phyloP scores from a whole-genome alignment of 176 grass and related monocot genomes.

The Ananas comosus region DNA sequence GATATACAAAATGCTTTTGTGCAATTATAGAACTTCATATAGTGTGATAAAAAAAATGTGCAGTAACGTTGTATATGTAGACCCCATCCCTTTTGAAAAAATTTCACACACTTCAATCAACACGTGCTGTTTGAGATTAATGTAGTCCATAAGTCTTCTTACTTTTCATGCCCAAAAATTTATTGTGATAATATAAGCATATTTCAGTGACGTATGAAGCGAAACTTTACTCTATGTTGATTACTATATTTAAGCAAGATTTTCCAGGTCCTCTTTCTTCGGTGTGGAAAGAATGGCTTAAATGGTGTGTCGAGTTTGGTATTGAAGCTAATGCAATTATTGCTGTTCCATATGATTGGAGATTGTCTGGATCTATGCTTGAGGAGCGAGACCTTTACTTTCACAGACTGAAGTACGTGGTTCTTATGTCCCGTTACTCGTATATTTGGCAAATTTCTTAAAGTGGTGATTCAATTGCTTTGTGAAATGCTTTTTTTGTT shows the following conservation, averaged over 20 bases:
- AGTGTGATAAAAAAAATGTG: no score
- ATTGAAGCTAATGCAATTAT: slow-evolving; percentile 97
- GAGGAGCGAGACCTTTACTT: slow-evolving; percentile 95
- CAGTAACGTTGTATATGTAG: no score
- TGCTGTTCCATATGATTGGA: slow-evolving; percentile 94
- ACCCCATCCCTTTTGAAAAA: no score
- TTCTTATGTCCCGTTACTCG: slow-evolving; percentile 12
- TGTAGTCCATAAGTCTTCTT: no score
- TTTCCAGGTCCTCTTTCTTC: slow-evolving; percentile 84
- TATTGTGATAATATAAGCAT: background rate
- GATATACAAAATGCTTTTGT: no score
- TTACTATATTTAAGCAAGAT: slow-evolving; percentile 12
- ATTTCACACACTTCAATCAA: no score
- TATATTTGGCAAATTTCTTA: slow-evolving; percentile 8
- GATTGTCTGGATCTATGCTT: slow-evolving; percentile 70
- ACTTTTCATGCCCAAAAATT: no score
- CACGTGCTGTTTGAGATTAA: no score
- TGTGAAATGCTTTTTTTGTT: background rate
- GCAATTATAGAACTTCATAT: no score
- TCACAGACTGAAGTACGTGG: slow-evolving; percentile 88
- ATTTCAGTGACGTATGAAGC: background rate
- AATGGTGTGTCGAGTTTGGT: slow-evolving; percentile 97
- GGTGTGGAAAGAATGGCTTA: slow-evolving; percentile 98
- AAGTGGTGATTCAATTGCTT: background rate
- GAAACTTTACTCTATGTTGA: background rate